Conservation (phyloP, 139 green algal genomes). For the Coccomyxa sp. region DNA sequence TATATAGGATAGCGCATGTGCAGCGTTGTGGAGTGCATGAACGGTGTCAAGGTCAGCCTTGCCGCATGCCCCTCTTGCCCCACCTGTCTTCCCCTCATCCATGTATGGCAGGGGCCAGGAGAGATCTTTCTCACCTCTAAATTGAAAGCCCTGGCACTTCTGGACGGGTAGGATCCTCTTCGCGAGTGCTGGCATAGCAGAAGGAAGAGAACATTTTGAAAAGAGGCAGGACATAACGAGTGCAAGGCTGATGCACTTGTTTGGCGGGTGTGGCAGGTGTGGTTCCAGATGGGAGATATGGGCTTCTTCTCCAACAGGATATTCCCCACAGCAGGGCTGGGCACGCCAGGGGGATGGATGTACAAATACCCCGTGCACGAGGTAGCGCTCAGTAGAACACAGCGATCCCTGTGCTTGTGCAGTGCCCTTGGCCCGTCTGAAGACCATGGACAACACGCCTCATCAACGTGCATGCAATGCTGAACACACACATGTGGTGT, state of each 20-base stretch:
- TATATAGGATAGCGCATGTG: too few species aligned
- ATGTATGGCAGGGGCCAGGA: too few species aligned
- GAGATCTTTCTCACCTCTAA: too few species aligned
- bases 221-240: too few species aligned
- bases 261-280: neutral
- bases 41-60: neutral
- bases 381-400: neutral
- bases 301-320: neutral
- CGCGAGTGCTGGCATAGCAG: too few species aligned
- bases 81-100: too few species aligned
- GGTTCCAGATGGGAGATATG: neutral
- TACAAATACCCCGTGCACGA: conserved; percentile 13
- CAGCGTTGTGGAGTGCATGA: neutral
- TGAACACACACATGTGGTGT: neutral
- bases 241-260: too few species aligned
- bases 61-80: too few species aligned
- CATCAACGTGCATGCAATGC: neutral
- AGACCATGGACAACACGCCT: neutral
- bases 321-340: neutral
- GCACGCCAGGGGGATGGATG: neutral
- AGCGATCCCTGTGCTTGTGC: neutral
- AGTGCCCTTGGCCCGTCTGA: neutral
- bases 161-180: too few species aligned
- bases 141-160: too few species aligned
- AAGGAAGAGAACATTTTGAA: too few species aligned